Percentiles rank a stretch among this genome's conserved stretches.
Conservation (phyloP, 208 protist genomes). For the Trypanosoma theileri region DNA sequence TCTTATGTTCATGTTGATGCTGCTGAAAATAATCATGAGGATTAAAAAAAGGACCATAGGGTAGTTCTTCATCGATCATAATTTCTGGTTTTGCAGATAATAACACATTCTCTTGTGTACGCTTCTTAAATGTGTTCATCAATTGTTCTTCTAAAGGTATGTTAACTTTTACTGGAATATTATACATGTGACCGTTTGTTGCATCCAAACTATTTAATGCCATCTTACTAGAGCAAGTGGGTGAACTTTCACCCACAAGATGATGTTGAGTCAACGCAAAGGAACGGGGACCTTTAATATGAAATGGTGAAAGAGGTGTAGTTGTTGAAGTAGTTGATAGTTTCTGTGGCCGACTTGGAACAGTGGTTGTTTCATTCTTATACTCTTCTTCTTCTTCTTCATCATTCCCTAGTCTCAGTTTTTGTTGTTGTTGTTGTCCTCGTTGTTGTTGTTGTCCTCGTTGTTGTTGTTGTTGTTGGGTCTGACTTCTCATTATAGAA, state of each 20-base stretch:
- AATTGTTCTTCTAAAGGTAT: neutral
- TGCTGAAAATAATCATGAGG: no score
- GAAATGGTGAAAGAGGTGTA: no score
- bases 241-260: no score
- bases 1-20: no score
- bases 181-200: constrained; percentile 2
- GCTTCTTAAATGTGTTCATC: neutral
- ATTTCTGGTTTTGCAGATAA: neutral
- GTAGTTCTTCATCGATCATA: neutral
- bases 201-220: neutral
- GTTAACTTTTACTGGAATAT: neutral
- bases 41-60: neutral
- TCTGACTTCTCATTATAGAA: neutral
- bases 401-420: neutral
- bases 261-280: no score
- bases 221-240: neutral
- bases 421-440: neutral
- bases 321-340: no score
- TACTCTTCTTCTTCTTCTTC: neutral
- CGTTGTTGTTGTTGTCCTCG: neutral
- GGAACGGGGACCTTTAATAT: no score
- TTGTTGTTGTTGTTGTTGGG: neutral
- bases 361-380: no score
- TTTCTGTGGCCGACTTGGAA: no score
- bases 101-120: neutral